A percentile compares a stretch with the other conserved stretches of the same genome.
Evolutionary conservation across 2,329 filamentous ascomycete species (phyloP).

Genomic region (Xylaria hypoxylon): DNA sequence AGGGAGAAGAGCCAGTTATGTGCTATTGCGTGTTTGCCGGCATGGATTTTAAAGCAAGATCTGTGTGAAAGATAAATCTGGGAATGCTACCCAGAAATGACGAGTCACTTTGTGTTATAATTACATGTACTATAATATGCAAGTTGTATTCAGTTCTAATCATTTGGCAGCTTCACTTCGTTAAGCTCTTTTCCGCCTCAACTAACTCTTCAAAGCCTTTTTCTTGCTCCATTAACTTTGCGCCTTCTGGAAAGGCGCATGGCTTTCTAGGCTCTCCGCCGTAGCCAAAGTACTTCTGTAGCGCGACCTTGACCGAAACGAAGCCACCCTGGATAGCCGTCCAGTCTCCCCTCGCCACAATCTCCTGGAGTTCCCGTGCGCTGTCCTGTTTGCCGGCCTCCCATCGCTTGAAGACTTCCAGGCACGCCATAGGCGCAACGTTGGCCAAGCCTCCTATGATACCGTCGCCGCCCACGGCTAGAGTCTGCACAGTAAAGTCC

Average conservation of each 20-base stretch:
- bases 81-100: neutral
- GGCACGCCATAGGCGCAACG: slow-evolving; percentile 73
- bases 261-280: slow-evolving; percentile 70
- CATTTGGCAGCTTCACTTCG: neutral
- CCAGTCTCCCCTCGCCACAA: slow-evolving; percentile 77
- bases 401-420: slow-evolving; percentile 70
- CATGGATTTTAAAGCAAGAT: neutral
- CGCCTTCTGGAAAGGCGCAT: slow-evolving; percentile 49
- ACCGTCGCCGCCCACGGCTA: slow-evolving; percentile 71
- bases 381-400: slow-evolving; percentile 67
- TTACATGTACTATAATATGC: neutral
- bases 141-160: neutral
- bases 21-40: neutral
- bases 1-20: neutral
- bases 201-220: slow-evolving; percentile 49
- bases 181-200: slow-evolving; percentile 41
- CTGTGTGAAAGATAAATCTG: neutral
- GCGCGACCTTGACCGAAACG: slow-evolving; percentile 74
- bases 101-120: neutral
- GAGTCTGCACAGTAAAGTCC: slow-evolving; percentile 72
- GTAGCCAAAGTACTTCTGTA: slow-evolving; percentile 73
- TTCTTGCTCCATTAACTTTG: slow-evolving; percentile 44
- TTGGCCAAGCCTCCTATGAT: slow-evolving; percentile 77
- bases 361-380: slow-evolving; percentile 71
- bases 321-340: slow-evolving; percentile 75